phyloP scores from a whole-genome alignment of 331 rosid species.

The Quercus tomentella region DNA sequence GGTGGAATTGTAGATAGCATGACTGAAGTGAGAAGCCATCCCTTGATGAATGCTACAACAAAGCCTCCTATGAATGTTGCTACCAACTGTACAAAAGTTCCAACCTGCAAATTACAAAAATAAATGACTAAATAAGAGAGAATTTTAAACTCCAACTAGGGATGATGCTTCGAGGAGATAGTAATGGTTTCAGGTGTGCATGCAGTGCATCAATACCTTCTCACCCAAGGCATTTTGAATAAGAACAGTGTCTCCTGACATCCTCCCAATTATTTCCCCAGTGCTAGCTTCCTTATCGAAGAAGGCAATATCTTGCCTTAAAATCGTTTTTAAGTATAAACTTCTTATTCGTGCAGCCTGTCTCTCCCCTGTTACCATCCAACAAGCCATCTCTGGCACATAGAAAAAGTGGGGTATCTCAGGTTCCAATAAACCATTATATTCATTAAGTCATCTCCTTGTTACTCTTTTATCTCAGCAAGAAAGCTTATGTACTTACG shows the following conservation, averaged over 20 bases:
- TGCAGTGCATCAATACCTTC: conserved; percentile 47
- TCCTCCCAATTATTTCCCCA: conserved; percentile 77
- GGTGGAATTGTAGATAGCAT: conserved; percentile 65
- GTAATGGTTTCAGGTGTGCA: background rate
- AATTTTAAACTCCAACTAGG: background rate
- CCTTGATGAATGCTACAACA: conserved; percentile 60
- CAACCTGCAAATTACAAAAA: conserved; percentile 45
- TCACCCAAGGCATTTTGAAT: conserved; percentile 95
- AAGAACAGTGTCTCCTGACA: conserved; percentile 91
- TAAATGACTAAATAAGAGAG: background rate
- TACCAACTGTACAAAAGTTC: conserved; percentile 57
- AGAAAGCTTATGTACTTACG: conserved; percentile 40
- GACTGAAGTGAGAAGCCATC: conserved; percentile 78
- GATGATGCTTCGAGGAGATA: background rate
- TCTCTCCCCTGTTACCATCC: conserved; percentile 90
- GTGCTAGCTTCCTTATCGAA: conserved; percentile 71
- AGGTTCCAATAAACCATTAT: background rate
- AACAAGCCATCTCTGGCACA: conserved; percentile 62
- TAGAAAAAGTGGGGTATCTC: background rate
- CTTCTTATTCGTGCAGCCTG: conserved; percentile 81
- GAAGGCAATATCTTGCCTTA: conserved; percentile 80
- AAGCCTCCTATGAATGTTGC: conserved; percentile 64
- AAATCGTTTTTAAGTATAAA: conserved; percentile 66
- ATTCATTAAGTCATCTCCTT: background rate
- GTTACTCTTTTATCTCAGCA: conserved; percentile 9